Percentiles rank a stretch among this genome's conserved stretches.
Evolutionary conservation across 108 stramenopile species (phyloP).

Genomic region (Nannochloropsis salina): DNA sequence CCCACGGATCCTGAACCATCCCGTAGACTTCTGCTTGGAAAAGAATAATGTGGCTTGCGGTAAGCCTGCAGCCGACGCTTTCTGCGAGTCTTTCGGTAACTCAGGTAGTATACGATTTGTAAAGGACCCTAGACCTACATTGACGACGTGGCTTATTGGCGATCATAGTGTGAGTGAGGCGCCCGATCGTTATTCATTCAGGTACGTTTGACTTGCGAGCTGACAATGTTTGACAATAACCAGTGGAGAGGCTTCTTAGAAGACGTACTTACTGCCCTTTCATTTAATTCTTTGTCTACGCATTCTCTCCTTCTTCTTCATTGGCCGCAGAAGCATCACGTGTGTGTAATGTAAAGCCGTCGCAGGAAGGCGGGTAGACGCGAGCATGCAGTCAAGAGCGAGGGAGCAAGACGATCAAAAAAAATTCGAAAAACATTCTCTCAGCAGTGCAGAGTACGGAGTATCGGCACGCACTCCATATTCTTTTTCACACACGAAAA

Average conservation of each 20-base stretch:
- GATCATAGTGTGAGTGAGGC: slow-evolving; percentile 1
- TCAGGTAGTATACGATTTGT: neutral
- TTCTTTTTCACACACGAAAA: no score
- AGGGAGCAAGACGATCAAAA: no score
- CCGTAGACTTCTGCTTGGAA: neutral
- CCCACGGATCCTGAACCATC: neutral
- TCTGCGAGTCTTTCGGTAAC: slow-evolving; percentile 5
- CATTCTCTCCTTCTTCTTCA: slow-evolving; percentile 13
- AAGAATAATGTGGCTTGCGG: neutral
- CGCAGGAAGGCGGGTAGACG: no score
- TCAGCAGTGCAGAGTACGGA: no score
- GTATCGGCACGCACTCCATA: no score
- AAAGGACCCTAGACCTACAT: neutral
- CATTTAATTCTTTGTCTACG: neutral
- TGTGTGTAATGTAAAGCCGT: neutral
- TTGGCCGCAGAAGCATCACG: neutral
- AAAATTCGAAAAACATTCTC: no score
- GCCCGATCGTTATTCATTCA: neutral
- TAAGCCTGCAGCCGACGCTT: neutral
- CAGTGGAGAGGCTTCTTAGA: no score
- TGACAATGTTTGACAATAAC: no score
- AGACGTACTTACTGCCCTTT: neutral
- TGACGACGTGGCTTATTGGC: neutral
- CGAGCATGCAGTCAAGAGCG: no score
- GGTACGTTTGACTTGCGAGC: neutral